These are phyloP conservation scores for Periconia sp. DNA, from an alignment of 2,329 filamentous ascomycete species.

Conservation along the genomic window DNA sequence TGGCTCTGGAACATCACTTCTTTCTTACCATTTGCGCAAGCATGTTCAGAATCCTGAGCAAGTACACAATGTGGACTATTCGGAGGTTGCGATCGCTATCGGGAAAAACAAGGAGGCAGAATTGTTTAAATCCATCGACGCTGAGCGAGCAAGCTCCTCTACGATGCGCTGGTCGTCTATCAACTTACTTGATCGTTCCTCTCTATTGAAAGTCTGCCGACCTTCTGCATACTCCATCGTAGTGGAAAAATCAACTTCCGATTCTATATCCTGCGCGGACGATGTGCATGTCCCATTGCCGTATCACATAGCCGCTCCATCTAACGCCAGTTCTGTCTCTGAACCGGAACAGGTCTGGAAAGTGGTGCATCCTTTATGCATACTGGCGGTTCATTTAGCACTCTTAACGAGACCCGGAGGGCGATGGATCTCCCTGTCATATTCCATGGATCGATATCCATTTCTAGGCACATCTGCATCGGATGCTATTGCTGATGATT, in stretches of 20 bases:
- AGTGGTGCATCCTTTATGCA: conserved; percentile 39
- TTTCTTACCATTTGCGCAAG: conserved; percentile 40
- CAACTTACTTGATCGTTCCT: conserved; percentile 38
- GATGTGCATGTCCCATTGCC: conserved; percentile 34
- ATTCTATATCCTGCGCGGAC: conserved; percentile 40
- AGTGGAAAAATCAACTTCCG: conserved; percentile 43
- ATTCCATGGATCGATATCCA: conserved; percentile 43
- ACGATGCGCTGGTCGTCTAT: conserved; percentile 38
- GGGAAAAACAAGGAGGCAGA: conserved; percentile 34
- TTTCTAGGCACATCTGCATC: conserved; percentile 26
- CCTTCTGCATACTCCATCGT: conserved; percentile 33
- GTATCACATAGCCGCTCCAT: conserved; percentile 23
- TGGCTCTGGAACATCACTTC: conserved; percentile 42
- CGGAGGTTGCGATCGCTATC: conserved; percentile 35
- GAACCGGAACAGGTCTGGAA: conserved; percentile 10
- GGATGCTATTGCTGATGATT: background rate
- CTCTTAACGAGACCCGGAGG: conserved; percentile 39
- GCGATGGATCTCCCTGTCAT: conserved; percentile 45
- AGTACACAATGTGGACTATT: conserved; percentile 45
- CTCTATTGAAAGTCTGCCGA: conserved; percentile 26
- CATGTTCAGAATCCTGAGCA: conserved; percentile 32
- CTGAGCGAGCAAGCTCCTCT: background rate
- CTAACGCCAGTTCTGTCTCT: conserved; percentile 1
- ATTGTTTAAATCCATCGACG: conserved; percentile 10
- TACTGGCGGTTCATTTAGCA: conserved; percentile 45